These are phyloP conservation scores for Globisporangium sylvaticum DNA, from an alignment of 352 stramenopile species.

Conservation along the genomic window DNA sequence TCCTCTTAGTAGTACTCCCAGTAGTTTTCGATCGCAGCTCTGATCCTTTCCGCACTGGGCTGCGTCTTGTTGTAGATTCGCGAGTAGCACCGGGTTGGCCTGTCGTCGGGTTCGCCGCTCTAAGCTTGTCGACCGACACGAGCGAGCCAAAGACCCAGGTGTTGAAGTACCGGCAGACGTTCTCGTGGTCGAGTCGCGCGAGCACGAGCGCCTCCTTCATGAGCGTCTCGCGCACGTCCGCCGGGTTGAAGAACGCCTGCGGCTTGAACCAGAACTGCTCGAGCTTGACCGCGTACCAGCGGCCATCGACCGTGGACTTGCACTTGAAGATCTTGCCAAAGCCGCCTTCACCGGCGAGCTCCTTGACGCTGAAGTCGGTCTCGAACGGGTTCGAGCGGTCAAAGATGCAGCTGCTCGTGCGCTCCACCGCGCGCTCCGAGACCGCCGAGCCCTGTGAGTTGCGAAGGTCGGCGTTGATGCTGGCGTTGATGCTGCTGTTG, in stretches of 20 bases:
- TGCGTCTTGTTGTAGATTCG: background rate
- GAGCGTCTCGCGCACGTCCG: slow-evolving; percentile 87
- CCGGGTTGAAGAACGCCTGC: slow-evolving; percentile 72
- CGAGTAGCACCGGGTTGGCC: background rate
- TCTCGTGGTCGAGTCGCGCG: slow-evolving; percentile 90
- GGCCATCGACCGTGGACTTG: slow-evolving; percentile 60
- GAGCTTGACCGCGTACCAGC: slow-evolving; percentile 77
- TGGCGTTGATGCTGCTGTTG: slow-evolving; percentile 13
- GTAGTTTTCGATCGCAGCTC: background rate
- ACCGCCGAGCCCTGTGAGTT: background rate
- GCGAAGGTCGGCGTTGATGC: background rate
- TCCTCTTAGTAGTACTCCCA: background rate
- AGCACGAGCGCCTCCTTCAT: slow-evolving; percentile 92
- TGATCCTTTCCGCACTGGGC: background rate
- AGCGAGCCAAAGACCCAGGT: slow-evolving; percentile 74
- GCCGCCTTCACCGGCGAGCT: slow-evolving; percentile 65
- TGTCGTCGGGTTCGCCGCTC: background rate
- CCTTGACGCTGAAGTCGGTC: slow-evolving; percentile 66
- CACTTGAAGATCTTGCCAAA: slow-evolving; percentile 82
- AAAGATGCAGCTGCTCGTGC: slow-evolving; percentile 39
- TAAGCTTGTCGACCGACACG: slow-evolving; percentile 49
- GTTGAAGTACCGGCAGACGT: slow-evolving; percentile 93
- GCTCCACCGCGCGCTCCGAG: slow-evolving; percentile 26
- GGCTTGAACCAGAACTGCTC: slow-evolving; percentile 85
- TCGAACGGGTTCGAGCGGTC: slow-evolving; percentile 73